phyloP scores from a whole-genome alignment of 2,329 filamentous ascomycete genomes.

The Paraconiothyrium sp. region DNA sequence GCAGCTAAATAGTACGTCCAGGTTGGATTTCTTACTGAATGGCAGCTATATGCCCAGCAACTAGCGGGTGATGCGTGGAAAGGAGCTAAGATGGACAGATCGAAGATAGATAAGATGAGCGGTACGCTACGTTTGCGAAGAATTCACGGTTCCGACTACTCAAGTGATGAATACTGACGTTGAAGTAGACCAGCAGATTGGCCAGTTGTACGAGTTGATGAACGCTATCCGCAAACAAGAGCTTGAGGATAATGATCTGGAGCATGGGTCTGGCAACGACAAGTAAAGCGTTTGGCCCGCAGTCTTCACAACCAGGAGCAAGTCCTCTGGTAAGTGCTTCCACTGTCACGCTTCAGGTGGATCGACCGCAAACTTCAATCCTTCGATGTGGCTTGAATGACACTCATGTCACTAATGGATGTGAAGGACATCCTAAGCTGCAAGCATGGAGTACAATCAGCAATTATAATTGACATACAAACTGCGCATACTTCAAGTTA shows the following conservation, averaged over 20 bases:
- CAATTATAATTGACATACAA: constrained; percentile 1
- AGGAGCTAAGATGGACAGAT: constrained; percentile 82
- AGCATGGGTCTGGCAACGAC: constrained; percentile 41
- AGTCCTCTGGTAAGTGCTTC: not conserved
- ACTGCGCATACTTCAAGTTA: constrained; percentile 3
- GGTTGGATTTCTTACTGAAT: constrained; percentile 96
- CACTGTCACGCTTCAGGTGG: not conserved
- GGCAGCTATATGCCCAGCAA: constrained; percentile 94
- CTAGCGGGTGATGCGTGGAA: constrained; percentile 88
- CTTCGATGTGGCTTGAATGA: not conserved
- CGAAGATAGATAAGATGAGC: constrained; percentile 92
- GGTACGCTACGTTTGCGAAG: constrained; percentile 65
- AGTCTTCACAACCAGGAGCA: constrained; percentile 8
- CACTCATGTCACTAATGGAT: not conserved
- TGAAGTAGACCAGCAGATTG: constrained; percentile 83
- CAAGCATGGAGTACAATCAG: not conserved
- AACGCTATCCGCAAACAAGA: constrained; percentile 73
- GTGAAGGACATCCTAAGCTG: not conserved
- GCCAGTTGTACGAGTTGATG: constrained; percentile 95
- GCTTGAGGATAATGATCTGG: constrained; percentile 58
- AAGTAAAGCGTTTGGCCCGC: constrained; percentile 28
- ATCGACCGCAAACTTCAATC: not conserved
- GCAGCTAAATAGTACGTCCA: constrained; percentile 50
- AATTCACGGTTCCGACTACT: constrained; percentile 17
- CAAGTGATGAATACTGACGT: constrained; percentile 9